Evolutionary conservation across 148 eudicot genomes (phyloP), one percentile per base, ranked within the genome.

Genomic region (Camellia granthamiana): DNA sequence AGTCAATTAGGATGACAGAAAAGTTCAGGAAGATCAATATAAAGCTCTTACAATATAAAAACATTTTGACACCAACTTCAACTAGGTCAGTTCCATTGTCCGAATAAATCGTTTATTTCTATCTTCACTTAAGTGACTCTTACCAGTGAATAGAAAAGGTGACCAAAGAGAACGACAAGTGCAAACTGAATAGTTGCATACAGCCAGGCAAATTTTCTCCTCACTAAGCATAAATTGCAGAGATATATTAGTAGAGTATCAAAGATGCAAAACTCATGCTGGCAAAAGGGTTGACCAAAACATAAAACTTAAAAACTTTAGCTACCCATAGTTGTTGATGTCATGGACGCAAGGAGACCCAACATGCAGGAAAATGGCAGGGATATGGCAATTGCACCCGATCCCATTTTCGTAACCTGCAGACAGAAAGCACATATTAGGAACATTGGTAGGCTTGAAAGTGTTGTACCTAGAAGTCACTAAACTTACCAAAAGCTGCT

Each of bases 261-360:
- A 46, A 46, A 54, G 21, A 68, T 2, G 2, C 7, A n/a, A 21
- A 42, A 72, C 30, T 78, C 30, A 60, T 47, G 49, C 58, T 69
- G 14, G 58, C 4, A 23, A 74, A 77, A 41, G 6, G 43, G 19
- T 21, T 38, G 13, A 69, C 9, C 42, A 79, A 82, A 6, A 46
- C 21, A 80, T n/a, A 63, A 30, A 78, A 59, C 14, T 51, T 59
- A 51, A 58, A 9, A 58, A 9, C 61, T 56, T 15, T 43, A n/a
- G 42, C 11, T 89, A 97, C 99, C 99, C 94, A 96, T 92, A 23
- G 98, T 92, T 69, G 99, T 91, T 14, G 98, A 86, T 59, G 95
- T 92, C 95, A 97, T 97, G 23, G 98, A 94, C 69, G 99, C 94
- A 78, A 97, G 89, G 78, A 97, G 95, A 76, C 99, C 99, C 84